Conservation (phyloP, 164 flowering plant species). For the Tetrastigma voinierianum region DNA sequence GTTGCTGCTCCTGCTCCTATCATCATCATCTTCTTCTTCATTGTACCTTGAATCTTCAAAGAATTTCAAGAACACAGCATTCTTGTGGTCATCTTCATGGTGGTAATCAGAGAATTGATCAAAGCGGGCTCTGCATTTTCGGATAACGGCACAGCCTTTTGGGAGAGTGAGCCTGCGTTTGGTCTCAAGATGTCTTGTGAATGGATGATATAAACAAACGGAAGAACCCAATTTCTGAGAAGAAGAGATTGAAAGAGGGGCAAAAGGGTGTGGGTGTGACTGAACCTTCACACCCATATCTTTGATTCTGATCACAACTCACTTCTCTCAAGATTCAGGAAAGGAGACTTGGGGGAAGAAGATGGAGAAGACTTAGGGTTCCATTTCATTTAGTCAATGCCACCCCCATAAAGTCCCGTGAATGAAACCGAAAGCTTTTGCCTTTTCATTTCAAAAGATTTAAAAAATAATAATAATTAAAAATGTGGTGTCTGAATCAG, state of each 20-base stretch:
- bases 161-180: too few relatives aligned
- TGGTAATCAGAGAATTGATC: conserved; percentile 7
- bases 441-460: too few relatives aligned
- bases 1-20: not conserved
- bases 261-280: conserved; percentile 1
- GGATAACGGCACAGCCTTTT: not conserved
- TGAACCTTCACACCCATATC: conserved; percentile 1
- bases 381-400: too few relatives aligned
- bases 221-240: not conserved
- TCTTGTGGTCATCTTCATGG: not conserved
- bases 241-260: conserved; percentile 2
- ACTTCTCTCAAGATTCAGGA: too few relatives aligned
- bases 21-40: not conserved
- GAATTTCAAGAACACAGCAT: not conserved
- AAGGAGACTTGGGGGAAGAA: too few relatives aligned
- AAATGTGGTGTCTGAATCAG: too few relatives aligned
- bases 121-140: conserved; percentile 8
- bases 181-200: not conserved
- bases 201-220: not conserved
- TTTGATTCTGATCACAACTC: not conserved
- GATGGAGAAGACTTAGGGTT: too few relatives aligned
- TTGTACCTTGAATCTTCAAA: not conserved
- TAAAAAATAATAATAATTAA: too few relatives aligned
- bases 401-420: too few relatives aligned
- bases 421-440: too few relatives aligned